A percentile compares a stretch with the other conserved stretches of the same genome.
phyloP scores from a whole-genome alignment of 768 basidiomycete species.

The Epithele typhae region DNA sequence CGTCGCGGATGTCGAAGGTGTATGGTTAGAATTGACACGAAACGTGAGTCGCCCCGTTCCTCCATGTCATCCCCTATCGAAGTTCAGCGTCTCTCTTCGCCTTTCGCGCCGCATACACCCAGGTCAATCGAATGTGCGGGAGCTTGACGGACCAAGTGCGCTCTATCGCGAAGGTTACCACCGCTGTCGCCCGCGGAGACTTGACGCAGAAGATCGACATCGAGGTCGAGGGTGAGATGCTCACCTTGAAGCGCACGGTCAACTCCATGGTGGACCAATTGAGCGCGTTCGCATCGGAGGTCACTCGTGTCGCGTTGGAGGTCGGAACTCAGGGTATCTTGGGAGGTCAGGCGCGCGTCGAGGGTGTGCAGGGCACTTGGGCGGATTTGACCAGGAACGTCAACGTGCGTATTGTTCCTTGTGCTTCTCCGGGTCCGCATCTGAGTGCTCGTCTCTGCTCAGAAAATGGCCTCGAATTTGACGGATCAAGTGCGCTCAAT shows the following conservation, averaged over 20 bases:
- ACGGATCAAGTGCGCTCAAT: slow-evolving; percentile 89
- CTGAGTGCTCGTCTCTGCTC: not conserved
- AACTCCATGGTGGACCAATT: slow-evolving; percentile 95
- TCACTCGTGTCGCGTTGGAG: slow-evolving; percentile 80
- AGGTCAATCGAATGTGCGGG: slow-evolving; percentile 80
- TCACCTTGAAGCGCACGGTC: slow-evolving; percentile 75
- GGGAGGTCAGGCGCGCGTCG: slow-evolving; percentile 87
- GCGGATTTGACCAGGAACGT: slow-evolving; percentile 85
- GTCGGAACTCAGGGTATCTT: slow-evolving; percentile 89
- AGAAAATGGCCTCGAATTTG: slow-evolving; percentile 87
- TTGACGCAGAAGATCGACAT: slow-evolving; percentile 92
- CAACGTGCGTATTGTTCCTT: slow-evolving; percentile 51
- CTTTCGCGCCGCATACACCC: not conserved
- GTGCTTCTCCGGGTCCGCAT: not conserved
- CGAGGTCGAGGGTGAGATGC: slow-evolving; percentile 84
- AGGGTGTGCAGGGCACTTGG: slow-evolving; percentile 93
- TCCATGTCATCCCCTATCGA: no score
- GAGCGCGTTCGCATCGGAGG: slow-evolving; percentile 80
- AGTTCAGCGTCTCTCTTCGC: no score
- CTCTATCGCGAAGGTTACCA: slow-evolving; percentile 81
- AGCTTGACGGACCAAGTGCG: slow-evolving; percentile 79
- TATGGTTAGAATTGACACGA: slow-evolving; percentile 79
- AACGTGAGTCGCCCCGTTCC: slow-evolving; percentile 44
- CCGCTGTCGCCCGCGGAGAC: slow-evolving; percentile 87
- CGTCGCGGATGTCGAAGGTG: slow-evolving; percentile 88